Percentiles rank a stretch among this genome's conserved stretches.
Conservation (phyloP, 768 basidiomycete species). For the Amanita thiersii region DNA sequence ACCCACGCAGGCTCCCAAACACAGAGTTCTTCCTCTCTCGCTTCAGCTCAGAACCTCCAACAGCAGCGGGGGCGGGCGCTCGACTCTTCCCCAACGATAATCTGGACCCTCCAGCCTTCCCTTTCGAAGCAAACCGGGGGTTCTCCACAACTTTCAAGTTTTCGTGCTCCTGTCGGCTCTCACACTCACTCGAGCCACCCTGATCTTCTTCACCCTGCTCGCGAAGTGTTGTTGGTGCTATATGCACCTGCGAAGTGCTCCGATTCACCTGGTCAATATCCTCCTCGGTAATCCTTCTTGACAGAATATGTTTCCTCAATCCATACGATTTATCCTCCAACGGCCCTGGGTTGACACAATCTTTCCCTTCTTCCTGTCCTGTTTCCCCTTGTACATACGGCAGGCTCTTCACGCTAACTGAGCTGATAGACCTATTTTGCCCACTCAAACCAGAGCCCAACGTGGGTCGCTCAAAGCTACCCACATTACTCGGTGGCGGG, state of each 20-base stretch:
- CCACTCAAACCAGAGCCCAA: background rate
- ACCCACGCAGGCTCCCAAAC: slow-evolving; percentile 6
- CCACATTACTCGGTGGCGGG: slow-evolving; percentile 8
- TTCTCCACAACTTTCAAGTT: slow-evolving; percentile 48
- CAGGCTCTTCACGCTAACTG: slow-evolving; percentile 6
- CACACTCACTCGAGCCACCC: slow-evolving; percentile 27
- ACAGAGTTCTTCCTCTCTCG: slow-evolving; percentile 7
- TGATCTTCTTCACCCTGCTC: slow-evolving; percentile 15
- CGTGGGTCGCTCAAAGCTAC: background rate
- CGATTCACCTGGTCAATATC: slow-evolving; percentile 11
- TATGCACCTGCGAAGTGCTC: slow-evolving; percentile 1
- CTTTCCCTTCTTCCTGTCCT: slow-evolving; percentile 8
- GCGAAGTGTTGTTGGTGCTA: background rate
- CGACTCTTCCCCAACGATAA: no score
- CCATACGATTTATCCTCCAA: background rate
- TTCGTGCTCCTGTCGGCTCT: slow-evolving; percentile 18
- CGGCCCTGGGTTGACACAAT: no score
- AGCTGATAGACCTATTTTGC: background rate
- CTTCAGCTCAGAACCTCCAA: slow-evolving; percentile 8
- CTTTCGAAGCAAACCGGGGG: slow-evolving; percentile 33
- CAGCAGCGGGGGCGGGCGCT: background rate
- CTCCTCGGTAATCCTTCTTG: slow-evolving; percentile 26
- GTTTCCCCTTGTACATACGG: slow-evolving; percentile 6
- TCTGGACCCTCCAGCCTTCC: no score
- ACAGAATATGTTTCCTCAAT: slow-evolving; percentile 16